Evolutionary conservation across 306 rosid genomes (phyloP), one percentile per base, ranked within the genome.

Genomic region (Begonia masoniana): DNA sequence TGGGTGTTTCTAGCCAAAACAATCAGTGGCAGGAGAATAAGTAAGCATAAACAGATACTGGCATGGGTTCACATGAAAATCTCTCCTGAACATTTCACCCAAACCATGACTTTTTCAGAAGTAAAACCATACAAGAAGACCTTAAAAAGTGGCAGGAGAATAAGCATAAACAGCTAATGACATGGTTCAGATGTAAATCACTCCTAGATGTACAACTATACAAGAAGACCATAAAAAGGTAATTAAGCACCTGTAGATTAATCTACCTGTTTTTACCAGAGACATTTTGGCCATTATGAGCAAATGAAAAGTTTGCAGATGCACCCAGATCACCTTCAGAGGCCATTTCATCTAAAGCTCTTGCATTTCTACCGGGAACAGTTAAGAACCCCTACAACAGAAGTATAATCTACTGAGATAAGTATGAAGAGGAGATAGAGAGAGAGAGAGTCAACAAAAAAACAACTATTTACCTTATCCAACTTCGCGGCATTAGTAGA

Each of bases 251-350:
- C 39, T 5, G 39, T 31, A 31, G 9, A 31, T 31, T 31, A 45
- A 10, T 45, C 64, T 73, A 77, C 82, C 82, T 69, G 60, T 71
- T 50, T 66, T 64, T 70, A 36, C 59, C 67, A 26, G 52, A 55
- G 26, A 47, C 24, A 21, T 56, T 61, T 43, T 23, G 51, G 54
- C 64, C 70, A 56, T 47, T 52, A 54, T 54, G 59, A 63, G 64
- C 65, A 12, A 61, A 55, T 59, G 74, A 45, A 19, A 58, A 62
- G 47, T 68, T 50, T 47, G 58, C 56, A 60, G 81, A 60, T 41
- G 47, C 53, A 60, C 63, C 65, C 53, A 73, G 23, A 67, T 63
- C 57, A 17, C 70, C 63, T 48, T 69, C 50, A 58, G 63, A 61
- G 17, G 60, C 13, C 11, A 35, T 43, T 50, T 58, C 55, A 24